phyloP scores from a whole-genome alignment of 306 rosid genomes.

The Elaeagnus macrophylla region DNA sequence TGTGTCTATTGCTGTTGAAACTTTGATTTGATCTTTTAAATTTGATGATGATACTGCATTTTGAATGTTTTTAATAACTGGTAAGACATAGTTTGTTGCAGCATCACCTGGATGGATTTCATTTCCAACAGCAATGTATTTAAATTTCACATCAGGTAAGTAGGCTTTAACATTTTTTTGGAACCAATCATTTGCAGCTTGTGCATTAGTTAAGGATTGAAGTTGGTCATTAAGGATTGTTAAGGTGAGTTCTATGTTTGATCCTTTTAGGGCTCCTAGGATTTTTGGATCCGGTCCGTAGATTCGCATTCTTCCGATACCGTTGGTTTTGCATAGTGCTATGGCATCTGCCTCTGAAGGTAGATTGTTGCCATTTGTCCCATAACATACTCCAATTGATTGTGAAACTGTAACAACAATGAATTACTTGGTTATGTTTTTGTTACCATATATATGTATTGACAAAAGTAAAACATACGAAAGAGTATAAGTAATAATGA shows the following conservation, averaged over 20 bases:
- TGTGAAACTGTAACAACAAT: constrained; percentile 24
- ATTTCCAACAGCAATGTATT: constrained; percentile 46
- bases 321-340: constrained; percentile 14
- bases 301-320: constrained; percentile 26
- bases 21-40: constrained; percentile 14
- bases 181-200: constrained; percentile 20
- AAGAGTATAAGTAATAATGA: too few species aligned
- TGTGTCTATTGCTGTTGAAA: background rate
- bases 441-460: too few species aligned
- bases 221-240: constrained; percentile 12
- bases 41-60: constrained; percentile 24
- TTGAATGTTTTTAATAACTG: constrained; percentile 41
- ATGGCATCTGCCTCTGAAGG: constrained; percentile 27
- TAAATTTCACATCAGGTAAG: constrained; percentile 31
- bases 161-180: constrained; percentile 23
- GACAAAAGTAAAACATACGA: too few species aligned
- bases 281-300: constrained; percentile 18
- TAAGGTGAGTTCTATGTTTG: constrained; percentile 27
- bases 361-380: constrained; percentile 20
- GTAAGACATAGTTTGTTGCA: constrained; percentile 18
- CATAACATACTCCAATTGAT: constrained; percentile 35
- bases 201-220: constrained; percentile 8
- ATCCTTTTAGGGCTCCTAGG: constrained; percentile 28
- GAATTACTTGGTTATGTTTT: too few species aligned
- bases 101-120: constrained; percentile 23